These are phyloP conservation scores for Alternaria panax DNA, from an alignment of 2,329 filamentous ascomycete species.

Conservation along the genomic window DNA sequence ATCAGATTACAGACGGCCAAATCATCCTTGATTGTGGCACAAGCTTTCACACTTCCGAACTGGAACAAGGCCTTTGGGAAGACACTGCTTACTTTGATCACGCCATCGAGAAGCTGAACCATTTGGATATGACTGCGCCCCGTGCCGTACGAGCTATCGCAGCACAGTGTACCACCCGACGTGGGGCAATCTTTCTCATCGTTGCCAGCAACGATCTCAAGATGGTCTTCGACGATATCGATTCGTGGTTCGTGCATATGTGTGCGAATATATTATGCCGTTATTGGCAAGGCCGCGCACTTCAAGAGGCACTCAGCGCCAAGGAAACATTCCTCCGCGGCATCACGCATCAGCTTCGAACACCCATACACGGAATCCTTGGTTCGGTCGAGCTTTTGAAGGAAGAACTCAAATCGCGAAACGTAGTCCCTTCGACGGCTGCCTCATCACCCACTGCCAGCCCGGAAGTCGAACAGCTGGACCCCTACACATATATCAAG, in stretches of 20 bases:
- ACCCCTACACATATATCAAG: constrained; percentile 37
- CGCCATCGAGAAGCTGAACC: constrained; percentile 49
- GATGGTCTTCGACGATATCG: constrained; percentile 57
- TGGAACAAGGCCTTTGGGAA: constrained; percentile 56
- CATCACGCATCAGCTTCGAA: constrained; percentile 58
- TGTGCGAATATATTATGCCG: constrained; percentile 52
- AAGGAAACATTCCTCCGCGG: constrained; percentile 57
- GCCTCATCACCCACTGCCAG: constrained; percentile 19
- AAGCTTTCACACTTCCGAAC: constrained; percentile 33
- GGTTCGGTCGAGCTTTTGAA: constrained; percentile 53
- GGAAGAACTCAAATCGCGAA: constrained; percentile 49
- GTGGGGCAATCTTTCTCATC: constrained; percentile 46
- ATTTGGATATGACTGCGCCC: constrained; percentile 34
- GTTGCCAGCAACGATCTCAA: constrained; percentile 54
- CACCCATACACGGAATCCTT: constrained; percentile 59
- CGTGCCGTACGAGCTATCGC: constrained; percentile 51
- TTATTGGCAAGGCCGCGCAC: constrained; percentile 49
- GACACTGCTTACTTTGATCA: constrained; percentile 52
- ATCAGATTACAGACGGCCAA: constrained; percentile 27
- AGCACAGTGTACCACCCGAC: constrained; percentile 46
- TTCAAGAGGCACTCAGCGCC: constrained; percentile 53
- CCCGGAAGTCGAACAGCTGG: constrained; percentile 24
- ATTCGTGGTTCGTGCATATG: constrained; percentile 55
- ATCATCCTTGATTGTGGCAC: constrained; percentile 39
- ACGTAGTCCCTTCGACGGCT: constrained; percentile 18